phyloP scores from a whole-genome alignment of 495 filamentous ascomycete genomes.

The Neurospora discreta region DNA sequence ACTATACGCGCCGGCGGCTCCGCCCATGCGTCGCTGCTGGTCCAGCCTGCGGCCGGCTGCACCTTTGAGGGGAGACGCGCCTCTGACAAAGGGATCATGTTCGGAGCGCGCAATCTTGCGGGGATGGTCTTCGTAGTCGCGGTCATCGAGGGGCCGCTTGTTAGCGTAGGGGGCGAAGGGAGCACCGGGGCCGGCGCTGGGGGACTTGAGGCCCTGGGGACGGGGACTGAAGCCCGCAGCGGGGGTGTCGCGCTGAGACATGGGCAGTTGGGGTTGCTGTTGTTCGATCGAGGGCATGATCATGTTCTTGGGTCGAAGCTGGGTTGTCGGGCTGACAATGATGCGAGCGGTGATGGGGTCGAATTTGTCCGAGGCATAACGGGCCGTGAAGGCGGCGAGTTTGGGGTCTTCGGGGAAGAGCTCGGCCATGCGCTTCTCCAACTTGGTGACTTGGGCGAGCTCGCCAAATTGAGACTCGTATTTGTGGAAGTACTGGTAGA shows the following conservation, averaged over 20 bases:
- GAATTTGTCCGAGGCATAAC: slow-evolving; percentile 50
- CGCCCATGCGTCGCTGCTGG: slow-evolving; percentile 54
- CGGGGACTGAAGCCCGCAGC: slow-evolving; percentile 32
- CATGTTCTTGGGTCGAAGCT: slow-evolving; percentile 52
- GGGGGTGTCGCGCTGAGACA: slow-evolving; percentile 15
- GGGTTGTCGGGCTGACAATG: slow-evolving; percentile 69
- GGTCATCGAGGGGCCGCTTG: slow-evolving; percentile 57
- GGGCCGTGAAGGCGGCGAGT: slow-evolving; percentile 59
- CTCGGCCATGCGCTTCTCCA: slow-evolving; percentile 87
- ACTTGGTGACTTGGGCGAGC: slow-evolving; percentile 70
- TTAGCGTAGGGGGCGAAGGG: not conserved
- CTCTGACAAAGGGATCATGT: slow-evolving; percentile 39
- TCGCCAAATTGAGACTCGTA: slow-evolving; percentile 95
- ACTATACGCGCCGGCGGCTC: slow-evolving; percentile 30
- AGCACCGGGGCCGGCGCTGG: slow-evolving; percentile 17
- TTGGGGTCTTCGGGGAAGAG: slow-evolving; percentile 80
- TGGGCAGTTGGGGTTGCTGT: slow-evolving; percentile 39
- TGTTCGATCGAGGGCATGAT: slow-evolving; percentile 43
- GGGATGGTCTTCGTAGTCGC: slow-evolving; percentile 71
- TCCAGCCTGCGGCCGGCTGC: slow-evolving; percentile 72
- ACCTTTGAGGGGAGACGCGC: slow-evolving; percentile 79
- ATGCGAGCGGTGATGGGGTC: slow-evolving; percentile 63
- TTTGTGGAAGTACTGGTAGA: slow-evolving; percentile 83
- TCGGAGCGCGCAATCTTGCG: slow-evolving; percentile 48
- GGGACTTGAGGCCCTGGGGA: slow-evolving; percentile 51